phyloP scores from a whole-genome alignment of 169 alveolate species.

The Plasmodium cynomolgi region DNA sequence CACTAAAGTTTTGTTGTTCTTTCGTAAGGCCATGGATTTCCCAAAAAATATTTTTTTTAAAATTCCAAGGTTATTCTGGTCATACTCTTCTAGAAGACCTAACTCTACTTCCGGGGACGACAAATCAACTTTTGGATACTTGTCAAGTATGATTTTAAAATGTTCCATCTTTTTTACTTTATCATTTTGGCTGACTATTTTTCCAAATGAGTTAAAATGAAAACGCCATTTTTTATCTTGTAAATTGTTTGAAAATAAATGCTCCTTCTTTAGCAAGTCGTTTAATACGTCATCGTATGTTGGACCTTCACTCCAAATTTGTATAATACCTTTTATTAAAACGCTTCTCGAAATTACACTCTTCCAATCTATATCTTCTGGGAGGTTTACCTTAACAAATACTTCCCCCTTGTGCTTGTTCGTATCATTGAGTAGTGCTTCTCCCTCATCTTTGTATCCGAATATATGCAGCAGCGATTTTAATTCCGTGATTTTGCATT shows the following conservation, averaged over 20 bases:
- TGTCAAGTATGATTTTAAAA: constrained; percentile 37
- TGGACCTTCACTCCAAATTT: constrained; percentile 80
- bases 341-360: constrained; percentile 76
- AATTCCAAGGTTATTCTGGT: constrained; percentile 18
- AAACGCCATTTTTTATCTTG: constrained; percentile 71
- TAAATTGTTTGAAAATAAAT: constrained; percentile 49
- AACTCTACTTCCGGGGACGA: constrained; percentile 41
- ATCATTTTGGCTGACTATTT: constrained; percentile 64
- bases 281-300: constrained; percentile 68
- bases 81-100: constrained; percentile 74
- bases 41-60: constrained; percentile 77
- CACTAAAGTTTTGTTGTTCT: constrained; percentile 1
- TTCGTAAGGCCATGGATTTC: constrained; percentile 20
- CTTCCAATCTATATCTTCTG: constrained; percentile 72
- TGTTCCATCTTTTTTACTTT: constrained; percentile 56
- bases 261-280: constrained; percentile 17
- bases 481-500: constrained; percentile 77
- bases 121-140: constrained; percentile 37
- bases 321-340: constrained; percentile 76
- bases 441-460: constrained; percentile 42
- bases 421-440: neutral
- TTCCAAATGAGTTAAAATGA: constrained; percentile 75
- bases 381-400: constrained; percentile 63
- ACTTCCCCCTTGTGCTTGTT: constrained; percentile 54
- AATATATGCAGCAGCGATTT: constrained; percentile 69